These are phyloP conservation scores for Chlamydomonas reinhardtii DNA, from an alignment of 163 green algal species.

Conservation along the genomic window DNA sequence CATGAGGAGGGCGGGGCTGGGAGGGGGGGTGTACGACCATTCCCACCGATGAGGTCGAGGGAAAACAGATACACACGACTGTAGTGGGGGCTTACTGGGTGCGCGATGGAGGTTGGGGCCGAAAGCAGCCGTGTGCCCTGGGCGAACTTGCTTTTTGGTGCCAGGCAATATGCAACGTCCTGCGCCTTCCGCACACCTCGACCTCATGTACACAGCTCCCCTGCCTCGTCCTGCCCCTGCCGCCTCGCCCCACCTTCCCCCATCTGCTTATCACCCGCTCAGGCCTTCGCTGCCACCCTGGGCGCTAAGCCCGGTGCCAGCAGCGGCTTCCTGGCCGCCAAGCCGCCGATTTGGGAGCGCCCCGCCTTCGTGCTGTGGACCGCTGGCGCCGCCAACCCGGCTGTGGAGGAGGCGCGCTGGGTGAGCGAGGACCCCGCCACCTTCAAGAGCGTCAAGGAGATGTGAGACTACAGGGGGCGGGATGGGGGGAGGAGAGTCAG, in stretches of 20 bases:
- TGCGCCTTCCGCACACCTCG: not conserved
- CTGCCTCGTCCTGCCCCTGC: not conserved
- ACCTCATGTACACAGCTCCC: not conserved
- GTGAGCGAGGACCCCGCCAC: constrained; percentile 49
- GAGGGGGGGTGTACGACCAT: too few relatives aligned
- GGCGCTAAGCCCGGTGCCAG: constrained; percentile 57
- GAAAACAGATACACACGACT: too few relatives aligned
- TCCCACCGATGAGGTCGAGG: too few relatives aligned
- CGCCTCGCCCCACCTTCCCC: constrained; percentile 9
- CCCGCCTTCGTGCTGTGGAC: constrained; percentile 79
- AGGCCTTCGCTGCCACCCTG: constrained; percentile 66
- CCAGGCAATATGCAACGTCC: not conserved
- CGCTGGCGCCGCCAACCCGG: constrained; percentile 59
- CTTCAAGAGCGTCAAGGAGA: not conserved
- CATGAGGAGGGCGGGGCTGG: too few relatives aligned
- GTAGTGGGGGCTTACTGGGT: too few relatives aligned
- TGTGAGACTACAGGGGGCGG: constrained; percentile 34
- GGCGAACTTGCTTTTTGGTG: too few relatives aligned
- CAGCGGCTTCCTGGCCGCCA: constrained; percentile 72
- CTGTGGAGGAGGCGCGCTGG: constrained; percentile 57
- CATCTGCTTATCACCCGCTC: not conserved
- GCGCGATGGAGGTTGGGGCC: too few relatives aligned
- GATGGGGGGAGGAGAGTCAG: not conserved
- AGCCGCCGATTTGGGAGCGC: constrained; percentile 85
- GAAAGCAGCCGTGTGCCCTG: too few relatives aligned